phyloP scores from a whole-genome alignment of 1,284 basidiomycete species.

The Tremellales sp. region DNA sequence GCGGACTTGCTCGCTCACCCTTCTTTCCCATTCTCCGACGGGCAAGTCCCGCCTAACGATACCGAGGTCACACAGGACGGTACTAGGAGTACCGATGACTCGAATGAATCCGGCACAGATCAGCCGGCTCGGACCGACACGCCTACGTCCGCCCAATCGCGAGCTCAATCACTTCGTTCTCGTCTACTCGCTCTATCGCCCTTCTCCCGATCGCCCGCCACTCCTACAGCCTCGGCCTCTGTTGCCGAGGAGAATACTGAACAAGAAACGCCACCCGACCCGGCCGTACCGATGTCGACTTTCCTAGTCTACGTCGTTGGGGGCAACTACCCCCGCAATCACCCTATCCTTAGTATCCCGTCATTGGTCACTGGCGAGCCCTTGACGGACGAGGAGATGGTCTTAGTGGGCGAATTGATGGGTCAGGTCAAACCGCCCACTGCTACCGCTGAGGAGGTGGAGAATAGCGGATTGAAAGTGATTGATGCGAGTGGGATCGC shows the following conservation, averaged over 20 bases:
- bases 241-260: no score
- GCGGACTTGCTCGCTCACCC: background rate
- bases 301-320: conserved; percentile 55
- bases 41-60: no score
- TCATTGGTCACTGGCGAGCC: conserved; percentile 58
- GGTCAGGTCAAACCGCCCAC: conserved; percentile 57
- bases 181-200: conserved; percentile 4
- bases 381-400: conserved; percentile 59
- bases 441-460: conserved; percentile 73
- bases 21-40: no score
- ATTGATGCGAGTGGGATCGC: conserved; percentile 59
- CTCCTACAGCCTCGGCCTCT: no score
- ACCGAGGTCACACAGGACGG: no score
- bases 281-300: conserved; percentile 28
- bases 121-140: no score
- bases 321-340: conserved; percentile 75
- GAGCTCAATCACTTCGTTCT: conserved; percentile 17
- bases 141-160: conserved; percentile 21
- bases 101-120: no score
- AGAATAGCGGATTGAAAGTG: conserved; percentile 68
- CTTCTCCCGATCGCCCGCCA: no score
- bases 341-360: conserved; percentile 73
- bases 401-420: conserved; percentile 59
- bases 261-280: no score
- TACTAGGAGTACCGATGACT: no score